Base-by-base conservation (phyloP, 805 yeast genomes). In the Hanseniaspora taiwanica region DNA sequence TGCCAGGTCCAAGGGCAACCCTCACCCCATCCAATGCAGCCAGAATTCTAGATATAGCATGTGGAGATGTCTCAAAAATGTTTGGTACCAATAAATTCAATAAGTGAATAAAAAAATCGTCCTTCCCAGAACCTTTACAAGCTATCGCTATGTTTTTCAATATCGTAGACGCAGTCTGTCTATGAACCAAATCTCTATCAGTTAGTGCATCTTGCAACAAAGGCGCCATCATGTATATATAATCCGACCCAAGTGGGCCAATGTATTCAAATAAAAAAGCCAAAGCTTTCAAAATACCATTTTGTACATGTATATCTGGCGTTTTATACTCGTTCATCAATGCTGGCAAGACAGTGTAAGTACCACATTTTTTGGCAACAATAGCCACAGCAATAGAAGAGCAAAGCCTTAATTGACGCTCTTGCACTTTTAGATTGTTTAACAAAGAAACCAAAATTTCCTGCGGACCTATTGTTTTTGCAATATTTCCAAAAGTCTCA, bases 301-400 rank as follows among this genome's bases (percentile, higher is more conserved):
- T 87, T 58, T 89, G 97, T 6, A 91, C 95, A 52, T 87, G 86
- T 37, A 77, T 74, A 45, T 87, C 96, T 0, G 95, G 96, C 2
- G 83, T 80, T 40, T 93, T 69, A 56, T 89, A 91, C 58, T 91
- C 98, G 58, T 89, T 86, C 94, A 91, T 82, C 38, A 91, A 63
- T 0, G 95, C 94, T 0, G 99, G 98, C 7, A 91, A 59, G 0
- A 89, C 94, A 0, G 96, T 84, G 59, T 82, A 91, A 0, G 97
- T 95, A 1, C 84, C 74, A 58, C 97, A 91, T 0, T 81, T 76
- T 43, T 87, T 91, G 0, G 97, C 97, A 7, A 91, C 94, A 49
- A 91, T 86, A 27, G 94, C 98, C 48, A 91, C 83, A 0, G 99
- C 99, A 32, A 91, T 96, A 5, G 98, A 96, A 0, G 97, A 85